These are phyloP conservation scores for Diaporthe batatas DNA, from an alignment of 2,329 filamentous ascomycete species.

Conservation along the genomic window DNA sequence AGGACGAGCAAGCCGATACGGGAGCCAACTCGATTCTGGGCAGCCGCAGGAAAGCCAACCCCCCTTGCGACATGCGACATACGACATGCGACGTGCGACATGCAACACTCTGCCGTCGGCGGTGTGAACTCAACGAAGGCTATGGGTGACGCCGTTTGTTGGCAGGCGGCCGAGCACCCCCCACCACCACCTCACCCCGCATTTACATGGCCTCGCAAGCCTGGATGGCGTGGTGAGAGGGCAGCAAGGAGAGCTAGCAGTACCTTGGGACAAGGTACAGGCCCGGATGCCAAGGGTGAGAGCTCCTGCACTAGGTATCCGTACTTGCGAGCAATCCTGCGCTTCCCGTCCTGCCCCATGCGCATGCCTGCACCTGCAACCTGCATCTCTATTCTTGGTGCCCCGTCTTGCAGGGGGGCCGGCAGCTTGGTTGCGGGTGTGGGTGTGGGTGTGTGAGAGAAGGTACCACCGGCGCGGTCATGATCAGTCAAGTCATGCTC, in stretches of 20 bases:
- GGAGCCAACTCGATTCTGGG: constrained; percentile 24
- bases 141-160: constrained; percentile 15
- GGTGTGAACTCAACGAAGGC: constrained; percentile 22
- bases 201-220: constrained; percentile 17
- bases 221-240: not conserved
- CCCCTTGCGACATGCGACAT: not conserved
- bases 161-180: constrained; percentile 26
- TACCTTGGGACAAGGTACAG: constrained; percentile 6
- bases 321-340: constrained; percentile 8
- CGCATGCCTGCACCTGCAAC: constrained; percentile 19
- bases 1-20: constrained; percentile 7
- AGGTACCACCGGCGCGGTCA: constrained; percentile 25
- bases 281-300: not conserved
- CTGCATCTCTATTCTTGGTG: constrained; percentile 31
- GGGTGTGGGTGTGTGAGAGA: not conserved
- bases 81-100: constrained; percentile 17
- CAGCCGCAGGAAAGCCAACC: constrained; percentile 4
- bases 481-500: constrained; percentile 3
- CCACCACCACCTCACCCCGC: constrained; percentile 31
- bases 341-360: constrained; percentile 12
- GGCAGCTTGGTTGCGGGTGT: not conserved
- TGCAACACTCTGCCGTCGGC: constrained; percentile 29
- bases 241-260: not conserved
- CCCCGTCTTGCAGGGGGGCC: not conserved
- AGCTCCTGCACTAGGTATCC: not conserved